Base-by-base conservation (phyloP, 2,329 filamentous ascomycete genomes). In the Claviceps purpurea region DNA sequence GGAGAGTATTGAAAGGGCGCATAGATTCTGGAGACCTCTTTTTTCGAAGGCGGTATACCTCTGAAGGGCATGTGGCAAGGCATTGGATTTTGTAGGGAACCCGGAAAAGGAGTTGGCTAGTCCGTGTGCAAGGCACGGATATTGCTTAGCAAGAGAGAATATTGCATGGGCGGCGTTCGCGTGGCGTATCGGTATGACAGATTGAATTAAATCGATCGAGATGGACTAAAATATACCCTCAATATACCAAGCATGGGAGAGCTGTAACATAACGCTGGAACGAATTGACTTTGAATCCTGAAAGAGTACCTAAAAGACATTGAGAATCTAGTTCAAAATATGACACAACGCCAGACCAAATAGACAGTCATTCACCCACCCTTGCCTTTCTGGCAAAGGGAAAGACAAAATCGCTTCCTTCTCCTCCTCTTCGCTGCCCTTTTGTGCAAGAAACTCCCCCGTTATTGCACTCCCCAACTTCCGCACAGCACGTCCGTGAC, bases 221-320 rank as follows among this genome's bases (percentile, higher is more conserved):
- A 44, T 42, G 4, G 24, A 44, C 20, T 34, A 22, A 24, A 41
- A 42, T 42, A 52, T 52, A 50, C 51, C 47, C 51, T 24, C 26
- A 45, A 22, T 41, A n/a, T 22, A 16, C n/a, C 37, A 4, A 20
- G 44, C 7, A 44, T 10, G 8, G 4, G 44, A 47, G 30, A 22
- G 6, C 3, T 44, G 38, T 30, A 30, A n/a, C 26, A 30, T 30
- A 22, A 22, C 38, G 48, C 48, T 53, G 37, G 38, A 47, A 38
- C 37, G 5, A 47, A 30, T 38, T 53, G 48, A 10, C 43, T 50
- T 50, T 47, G 24, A 16, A 47, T 16, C 22, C 26, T 53, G 39
- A 5, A 26, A 11, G 18, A 40, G 34, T 48, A 48, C 39, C 49
- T 30, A 51, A 30, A 24, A 24, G 18, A 47, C 11, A 26, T 30